Evolutionary conservation across 495 filamentous ascomycete genomes (phyloP).

Genomic region (Xylaria longipes): DNA sequence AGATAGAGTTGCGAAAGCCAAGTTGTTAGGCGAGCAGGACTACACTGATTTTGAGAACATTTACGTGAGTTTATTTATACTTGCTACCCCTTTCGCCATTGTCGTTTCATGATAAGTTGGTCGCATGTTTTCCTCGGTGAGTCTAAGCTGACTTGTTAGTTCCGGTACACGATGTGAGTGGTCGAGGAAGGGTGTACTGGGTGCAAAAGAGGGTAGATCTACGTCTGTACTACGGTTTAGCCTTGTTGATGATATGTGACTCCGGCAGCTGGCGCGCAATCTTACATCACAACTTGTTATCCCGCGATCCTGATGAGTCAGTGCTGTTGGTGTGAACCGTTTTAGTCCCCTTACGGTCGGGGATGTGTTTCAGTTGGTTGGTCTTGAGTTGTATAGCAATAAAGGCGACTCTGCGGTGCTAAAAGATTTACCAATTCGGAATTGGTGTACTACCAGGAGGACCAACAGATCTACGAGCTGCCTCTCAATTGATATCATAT

Average conservation of each 20-base stretch:
- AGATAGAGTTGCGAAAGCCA: conserved; percentile 36
- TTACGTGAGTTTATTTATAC: conserved; percentile 23
- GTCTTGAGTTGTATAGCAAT: no score
- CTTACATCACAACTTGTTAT: neutral
- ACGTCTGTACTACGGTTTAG: neutral
- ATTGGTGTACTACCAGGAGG: no score
- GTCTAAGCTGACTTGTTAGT: neutral
- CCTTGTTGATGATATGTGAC: neutral
- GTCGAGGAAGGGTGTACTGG: neutral
- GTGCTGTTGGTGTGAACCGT: neutral
- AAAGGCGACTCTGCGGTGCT: no score
- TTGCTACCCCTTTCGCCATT: conserved; percentile 18
- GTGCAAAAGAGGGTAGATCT: neutral
- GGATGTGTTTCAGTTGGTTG: neutral
- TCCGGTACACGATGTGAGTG: conserved; percentile 1
- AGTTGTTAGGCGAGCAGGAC: conserved; percentile 42
- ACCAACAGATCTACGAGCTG: no score
- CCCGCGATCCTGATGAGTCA: neutral
- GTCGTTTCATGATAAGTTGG: no score
- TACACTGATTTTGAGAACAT: conserved; percentile 42
- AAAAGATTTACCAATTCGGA: no score
- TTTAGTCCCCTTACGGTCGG: neutral
- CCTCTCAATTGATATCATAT: no score
- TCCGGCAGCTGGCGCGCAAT: neutral
- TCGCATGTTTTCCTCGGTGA: neutral